Percentiles rank a stretch among this genome's conserved stretches.
Evolutionary conservation across 306 rosid genomes (phyloP).

Genomic region (Cucumis sativus): DNA sequence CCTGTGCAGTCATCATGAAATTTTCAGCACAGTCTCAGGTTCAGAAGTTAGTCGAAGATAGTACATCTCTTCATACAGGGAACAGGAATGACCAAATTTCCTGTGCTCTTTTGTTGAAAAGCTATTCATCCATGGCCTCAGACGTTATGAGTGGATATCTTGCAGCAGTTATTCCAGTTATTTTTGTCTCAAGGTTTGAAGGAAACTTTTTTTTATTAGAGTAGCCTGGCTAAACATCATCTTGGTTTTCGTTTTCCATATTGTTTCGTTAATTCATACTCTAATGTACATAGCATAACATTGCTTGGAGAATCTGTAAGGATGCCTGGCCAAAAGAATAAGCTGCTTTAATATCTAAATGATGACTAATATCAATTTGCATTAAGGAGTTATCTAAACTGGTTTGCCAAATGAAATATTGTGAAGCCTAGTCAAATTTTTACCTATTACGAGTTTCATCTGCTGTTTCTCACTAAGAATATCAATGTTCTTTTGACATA

Average conservation of each 20-base stretch:
- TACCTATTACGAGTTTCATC: neutral
- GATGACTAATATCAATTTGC: neutral
- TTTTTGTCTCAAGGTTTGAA: conserved; percentile 76
- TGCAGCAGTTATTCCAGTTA: conserved; percentile 51
- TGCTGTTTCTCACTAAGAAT: neutral
- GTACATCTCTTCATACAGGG: conserved; percentile 62
- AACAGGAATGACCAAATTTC: conserved; percentile 77
- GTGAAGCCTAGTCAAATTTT: neutral
- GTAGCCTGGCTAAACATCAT: neutral
- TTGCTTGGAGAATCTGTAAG: neutral
- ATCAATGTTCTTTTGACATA: neutral
- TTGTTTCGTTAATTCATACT: neutral
- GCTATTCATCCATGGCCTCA: conserved; percentile 65
- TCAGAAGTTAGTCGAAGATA: conserved; percentile 72
- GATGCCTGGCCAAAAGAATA: neutral
- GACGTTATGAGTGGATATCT: conserved; percentile 78
- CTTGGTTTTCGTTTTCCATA: neutral
- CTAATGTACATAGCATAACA: neutral
- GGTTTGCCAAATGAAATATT: neutral
- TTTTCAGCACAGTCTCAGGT: conserved; percentile 50
- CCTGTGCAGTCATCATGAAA: conserved; percentile 63
- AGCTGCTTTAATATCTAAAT: neutral
- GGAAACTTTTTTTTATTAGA: conserved; percentile 10
- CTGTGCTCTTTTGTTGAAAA: conserved; percentile 69
- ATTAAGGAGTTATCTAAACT: neutral